Percentiles rank a stretch among this genome's conserved stretches.
phyloP scores from a whole-genome alignment of 805 yeast genomes.

The Deakozyma indianensis region DNA sequence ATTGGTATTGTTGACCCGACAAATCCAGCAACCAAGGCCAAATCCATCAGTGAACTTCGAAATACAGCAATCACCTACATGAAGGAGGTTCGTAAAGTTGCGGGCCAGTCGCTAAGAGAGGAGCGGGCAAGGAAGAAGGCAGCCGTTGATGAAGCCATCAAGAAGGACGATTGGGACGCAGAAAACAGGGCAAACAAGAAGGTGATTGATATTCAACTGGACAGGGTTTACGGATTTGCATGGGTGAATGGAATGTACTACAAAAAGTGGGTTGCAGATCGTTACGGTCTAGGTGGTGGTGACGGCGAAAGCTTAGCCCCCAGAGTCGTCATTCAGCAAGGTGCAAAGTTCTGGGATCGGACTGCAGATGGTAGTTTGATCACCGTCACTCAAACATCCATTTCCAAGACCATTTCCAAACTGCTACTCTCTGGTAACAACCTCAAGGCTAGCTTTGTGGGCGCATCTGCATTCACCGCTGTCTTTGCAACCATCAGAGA shows the following conservation, averaged over 20 bases:
- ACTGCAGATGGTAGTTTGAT: constrained; percentile 13
- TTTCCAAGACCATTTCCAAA: constrained; percentile 11
- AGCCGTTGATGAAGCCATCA: constrained; percentile 20
- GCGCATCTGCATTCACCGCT: neutral
- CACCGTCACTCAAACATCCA: constrained; percentile 10
- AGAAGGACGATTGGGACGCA: constrained; percentile 18
- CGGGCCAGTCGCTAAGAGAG: constrained; percentile 11
- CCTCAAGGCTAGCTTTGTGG: neutral
- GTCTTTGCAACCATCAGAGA: neutral
- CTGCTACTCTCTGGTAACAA: constrained; percentile 2
- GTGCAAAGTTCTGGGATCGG: constrained; percentile 19
- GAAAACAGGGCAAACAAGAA: constrained; percentile 16
- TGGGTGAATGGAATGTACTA: constrained; percentile 23
- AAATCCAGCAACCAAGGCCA: neutral
- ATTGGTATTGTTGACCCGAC: constrained; percentile 19
- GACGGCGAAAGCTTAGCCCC: constrained; percentile 8
- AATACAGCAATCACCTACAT: neutral
- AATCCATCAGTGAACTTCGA: neutral
- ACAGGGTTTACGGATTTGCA: constrained; percentile 19
- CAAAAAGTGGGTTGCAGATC: constrained; percentile 20
- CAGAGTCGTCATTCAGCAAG: constrained; percentile 17
- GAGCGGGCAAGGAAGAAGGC: constrained; percentile 18
- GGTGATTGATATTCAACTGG: constrained; percentile 12
- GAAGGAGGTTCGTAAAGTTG: neutral
- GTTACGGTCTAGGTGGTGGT: constrained; percentile 15